Evolutionary conservation across 768 basidiomycete genomes (phyloP).

Genomic region (Amyloporia xantha): DNA sequence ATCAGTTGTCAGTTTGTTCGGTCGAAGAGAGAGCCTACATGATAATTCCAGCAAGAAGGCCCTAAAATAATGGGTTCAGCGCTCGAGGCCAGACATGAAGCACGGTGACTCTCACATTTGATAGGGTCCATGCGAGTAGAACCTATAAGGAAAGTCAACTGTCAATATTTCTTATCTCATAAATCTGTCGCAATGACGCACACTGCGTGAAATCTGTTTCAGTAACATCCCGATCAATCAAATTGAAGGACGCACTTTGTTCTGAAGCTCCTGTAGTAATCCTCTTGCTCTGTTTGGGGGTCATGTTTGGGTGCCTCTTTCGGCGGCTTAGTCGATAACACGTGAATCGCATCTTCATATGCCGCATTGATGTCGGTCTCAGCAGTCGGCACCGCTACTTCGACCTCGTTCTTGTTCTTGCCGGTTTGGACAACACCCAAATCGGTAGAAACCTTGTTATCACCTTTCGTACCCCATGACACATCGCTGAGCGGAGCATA

Average conservation of each 20-base stretch:
- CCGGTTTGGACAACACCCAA: constrained; percentile 72
- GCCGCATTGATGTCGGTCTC: constrained; percentile 85
- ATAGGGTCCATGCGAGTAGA: constrained; percentile 81
- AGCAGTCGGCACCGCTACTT: constrained; percentile 77
- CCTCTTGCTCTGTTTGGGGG: constrained; percentile 60
- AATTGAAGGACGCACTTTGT: constrained; percentile 73
- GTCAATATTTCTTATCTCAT: no score
- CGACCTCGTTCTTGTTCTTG: constrained; percentile 75
- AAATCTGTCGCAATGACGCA: background rate
- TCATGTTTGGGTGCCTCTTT: constrained; percentile 64
- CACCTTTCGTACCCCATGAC: constrained; percentile 95
- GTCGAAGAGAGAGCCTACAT: constrained; percentile 38
- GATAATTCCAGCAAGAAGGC: constrained; percentile 67
- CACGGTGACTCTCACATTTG: constrained; percentile 68
- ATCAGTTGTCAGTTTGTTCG: background rate
- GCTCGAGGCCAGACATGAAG: constrained; percentile 2
- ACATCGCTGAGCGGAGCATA: constrained; percentile 60
- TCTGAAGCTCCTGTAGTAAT: constrained; percentile 84
- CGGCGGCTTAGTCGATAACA: constrained; percentile 71
- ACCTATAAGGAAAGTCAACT: constrained; percentile 39
- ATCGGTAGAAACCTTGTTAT: constrained; percentile 79
- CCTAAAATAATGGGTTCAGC: constrained; percentile 32
- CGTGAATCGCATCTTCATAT: constrained; percentile 87
- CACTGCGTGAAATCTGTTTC: background rate
- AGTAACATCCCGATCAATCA: no score